These are phyloP conservation scores for Bocquillonia castaneifolia DNA, from an alignment of 441 rosid genomes.

Conservation along the genomic window DNA sequence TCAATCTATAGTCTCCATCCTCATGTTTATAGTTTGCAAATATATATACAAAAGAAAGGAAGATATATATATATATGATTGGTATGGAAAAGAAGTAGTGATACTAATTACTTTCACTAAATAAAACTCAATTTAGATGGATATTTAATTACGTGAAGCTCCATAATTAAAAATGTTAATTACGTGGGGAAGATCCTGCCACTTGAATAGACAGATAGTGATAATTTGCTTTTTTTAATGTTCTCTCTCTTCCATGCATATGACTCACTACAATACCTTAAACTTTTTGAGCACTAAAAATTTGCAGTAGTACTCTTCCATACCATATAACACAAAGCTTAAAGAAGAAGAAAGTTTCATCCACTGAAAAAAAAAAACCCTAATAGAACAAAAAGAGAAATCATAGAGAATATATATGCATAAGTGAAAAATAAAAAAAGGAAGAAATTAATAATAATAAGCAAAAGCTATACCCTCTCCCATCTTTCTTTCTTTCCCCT, in stretches of 20 bases:
- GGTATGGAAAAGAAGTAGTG: neutral
- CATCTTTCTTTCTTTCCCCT: conserved; percentile 18
- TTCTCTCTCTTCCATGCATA: conserved; percentile 38
- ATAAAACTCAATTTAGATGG: neutral
- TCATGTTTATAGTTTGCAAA: too few species aligned
- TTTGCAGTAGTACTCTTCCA: conserved; percentile 18
- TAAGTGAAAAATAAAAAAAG: neutral
- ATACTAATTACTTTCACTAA: neutral
- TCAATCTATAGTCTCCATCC: too few species aligned
- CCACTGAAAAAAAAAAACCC: conserved; percentile 38
- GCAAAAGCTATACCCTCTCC: conserved; percentile 25
- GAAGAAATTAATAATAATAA: neutral
- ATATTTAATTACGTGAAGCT: neutral
- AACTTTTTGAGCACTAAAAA: conserved; percentile 33
- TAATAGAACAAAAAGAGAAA: conserved; percentile 40
- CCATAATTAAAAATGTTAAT: conserved; percentile 19
- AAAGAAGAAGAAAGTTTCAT: conserved; percentile 33
- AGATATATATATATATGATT: conserved; percentile 9
- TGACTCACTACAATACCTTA: conserved; percentile 14
- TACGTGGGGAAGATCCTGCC: conserved; percentile 25
- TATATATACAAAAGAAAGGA: neutral
- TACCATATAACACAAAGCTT: conserved; percentile 31
- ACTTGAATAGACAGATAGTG: conserved; percentile 29
- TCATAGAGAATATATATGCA: conserved; percentile 20
- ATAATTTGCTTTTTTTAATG: conserved; percentile 16